A percentile compares a stretch with the other conserved stretches of the same genome.
Evolutionary conservation across 495 filamentous ascomycete species (phyloP).

Genomic region (Viridothelium virens): DNA sequence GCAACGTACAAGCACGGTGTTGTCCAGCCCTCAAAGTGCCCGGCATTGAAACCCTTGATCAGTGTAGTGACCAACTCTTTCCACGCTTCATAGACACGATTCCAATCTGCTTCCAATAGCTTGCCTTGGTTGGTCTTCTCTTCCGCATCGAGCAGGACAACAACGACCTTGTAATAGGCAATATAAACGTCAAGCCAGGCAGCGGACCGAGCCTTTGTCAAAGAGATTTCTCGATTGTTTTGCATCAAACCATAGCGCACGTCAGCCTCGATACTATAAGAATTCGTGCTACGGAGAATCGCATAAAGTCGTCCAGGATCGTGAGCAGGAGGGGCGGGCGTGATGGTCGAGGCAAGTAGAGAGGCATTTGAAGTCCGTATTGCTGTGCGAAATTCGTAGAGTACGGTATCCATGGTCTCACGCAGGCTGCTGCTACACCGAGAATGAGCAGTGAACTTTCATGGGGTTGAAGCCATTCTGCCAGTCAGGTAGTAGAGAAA

Average conservation of each 20-base stretch:
- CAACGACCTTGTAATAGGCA: conserved; percentile 73
- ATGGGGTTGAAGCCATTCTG: neutral
- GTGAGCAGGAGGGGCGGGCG: conserved; percentile 51
- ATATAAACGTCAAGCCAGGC: conserved; percentile 79
- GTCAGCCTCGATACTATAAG: conserved; percentile 46
- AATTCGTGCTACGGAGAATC: conserved; percentile 51
- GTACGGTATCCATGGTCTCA: conserved; percentile 53
- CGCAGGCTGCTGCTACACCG: neutral
- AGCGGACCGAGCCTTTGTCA: neutral
- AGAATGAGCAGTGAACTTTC: neutral
- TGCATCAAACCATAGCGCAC: conserved; percentile 57
- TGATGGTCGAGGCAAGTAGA: conserved; percentile 59
- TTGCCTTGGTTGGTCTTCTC: conserved; percentile 31
- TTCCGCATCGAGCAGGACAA: conserved; percentile 41
- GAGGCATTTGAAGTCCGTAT: conserved; percentile 51
- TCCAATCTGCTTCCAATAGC: conserved; percentile 50
- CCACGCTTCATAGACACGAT: conserved; percentile 74
- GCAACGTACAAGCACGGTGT: conserved; percentile 78
- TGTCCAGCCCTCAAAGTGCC: conserved; percentile 73
- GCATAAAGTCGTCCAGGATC: conserved; percentile 54
- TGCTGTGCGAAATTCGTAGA: conserved; percentile 54
- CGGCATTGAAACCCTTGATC: conserved; percentile 64
- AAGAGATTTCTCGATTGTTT: conserved; percentile 52
- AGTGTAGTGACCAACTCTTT: conserved; percentile 64
- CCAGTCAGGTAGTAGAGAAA: neutral